Base-by-base conservation (phyloP, 106 monocot genomes). In the Apostasia shenzhenica region DNA sequence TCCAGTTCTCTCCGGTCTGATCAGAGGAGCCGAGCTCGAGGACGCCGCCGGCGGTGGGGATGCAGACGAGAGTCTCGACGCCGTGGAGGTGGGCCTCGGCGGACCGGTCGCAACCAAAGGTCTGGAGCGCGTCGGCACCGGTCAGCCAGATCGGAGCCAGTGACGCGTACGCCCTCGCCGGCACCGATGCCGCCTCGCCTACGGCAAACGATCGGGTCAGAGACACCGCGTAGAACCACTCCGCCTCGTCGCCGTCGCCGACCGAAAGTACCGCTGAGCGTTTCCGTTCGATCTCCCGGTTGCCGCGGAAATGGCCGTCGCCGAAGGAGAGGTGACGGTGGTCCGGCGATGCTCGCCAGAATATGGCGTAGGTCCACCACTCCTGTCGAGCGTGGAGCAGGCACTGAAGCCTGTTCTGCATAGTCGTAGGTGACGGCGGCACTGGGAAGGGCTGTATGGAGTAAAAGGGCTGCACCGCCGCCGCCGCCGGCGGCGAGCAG, bases 221-320 rank as follows among this genome's bases (percentile, higher is more conserved):
- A 1, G 87, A 88, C n/a, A 83, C 63, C 1, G 73, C 69, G 49
- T 83, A 88, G 78, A 88, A 88, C 81, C 83, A 83, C 66, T 87
- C 87, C 26, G 61, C 54, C 50, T 83, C 74, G 71, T 54, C 71
- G 3, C 45, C 67, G 41, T 70, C 78, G 45, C 39, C 14, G 6
- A 40, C 54, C 48, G 46, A 47, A 8, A n/a, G n/a, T n/a, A 13
- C 40, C 49, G 56, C 48, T 1, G 44, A 41, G 41, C n/a, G 51
- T 47, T n/a, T n/a, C 53, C 41, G n/a, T 38, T 66, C 55, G 54
- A 10, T 41, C 38, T 41, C 14, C 2, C 48, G 58, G 42, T 8
- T 55, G 40, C 75, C 80, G 13, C 87, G 83, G 75, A 83, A 75
- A 56, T 80, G 53, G 6, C 87, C 87, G 2, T 76, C 87, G 12